Conservation (phyloP, 2,329 filamentous ascomycete species). For the Mycosphaerelloides madeirae region DNA sequence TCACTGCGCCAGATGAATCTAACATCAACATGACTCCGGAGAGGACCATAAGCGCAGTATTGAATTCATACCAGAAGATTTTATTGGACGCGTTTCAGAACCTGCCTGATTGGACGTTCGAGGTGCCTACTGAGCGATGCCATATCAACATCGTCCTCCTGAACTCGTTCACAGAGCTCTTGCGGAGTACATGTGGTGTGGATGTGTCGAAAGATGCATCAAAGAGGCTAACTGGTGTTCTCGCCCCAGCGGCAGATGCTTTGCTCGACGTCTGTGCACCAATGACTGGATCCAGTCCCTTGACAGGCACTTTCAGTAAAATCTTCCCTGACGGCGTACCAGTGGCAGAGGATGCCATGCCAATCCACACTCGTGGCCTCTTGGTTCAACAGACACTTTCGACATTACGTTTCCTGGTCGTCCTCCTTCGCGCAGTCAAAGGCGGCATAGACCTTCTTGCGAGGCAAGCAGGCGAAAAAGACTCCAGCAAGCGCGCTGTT, state of each 20-base stretch:
- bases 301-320: conserved; percentile 14
- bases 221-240: conserved; percentile 53
- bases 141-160: conserved; percentile 65
- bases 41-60: conserved; percentile 66
- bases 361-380: conserved; percentile 12
- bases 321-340: conserved; percentile 17
- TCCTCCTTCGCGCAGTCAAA: conserved; percentile 19
- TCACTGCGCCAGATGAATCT: conserved; percentile 40
- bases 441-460: conserved; percentile 8
- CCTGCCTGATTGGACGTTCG: conserved; percentile 79
- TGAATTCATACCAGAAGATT: conserved; percentile 67
- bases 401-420: conserved; percentile 15
- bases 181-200: conserved; percentile 69
- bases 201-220: conserved; percentile 53
- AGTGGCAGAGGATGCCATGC: conserved; percentile 18
- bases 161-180: conserved; percentile 63
- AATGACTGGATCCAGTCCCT: conserved; percentile 11
- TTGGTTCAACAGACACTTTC: conserved; percentile 19
- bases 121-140: conserved; percentile 61
- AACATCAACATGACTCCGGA: conserved; percentile 71
- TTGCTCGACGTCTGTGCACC: conserved; percentile 65
- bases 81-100: conserved; percentile 82
- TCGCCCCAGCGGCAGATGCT: conserved; percentile 70
- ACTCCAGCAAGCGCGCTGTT: conserved; percentile 8
- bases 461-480: background rate